Conservation (phyloP, 208 protist genomes). For the Leptomonas pyrrhocoris region DNA sequence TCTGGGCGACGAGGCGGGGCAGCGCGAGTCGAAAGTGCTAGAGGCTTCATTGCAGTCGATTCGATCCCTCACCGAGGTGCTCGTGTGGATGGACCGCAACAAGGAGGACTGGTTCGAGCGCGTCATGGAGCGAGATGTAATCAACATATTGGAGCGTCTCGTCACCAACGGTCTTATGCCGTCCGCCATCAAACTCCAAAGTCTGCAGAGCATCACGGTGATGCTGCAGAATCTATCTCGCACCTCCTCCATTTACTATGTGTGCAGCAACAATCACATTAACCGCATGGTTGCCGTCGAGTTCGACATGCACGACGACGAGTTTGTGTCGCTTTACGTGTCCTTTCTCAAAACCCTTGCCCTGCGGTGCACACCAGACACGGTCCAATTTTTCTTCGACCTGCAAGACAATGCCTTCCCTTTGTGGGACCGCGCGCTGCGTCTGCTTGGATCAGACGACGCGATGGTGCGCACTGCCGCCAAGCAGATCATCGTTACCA, state of each 20-base stretch:
- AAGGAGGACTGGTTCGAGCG: conserved; percentile 65
- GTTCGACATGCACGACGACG: conserved; percentile 80
- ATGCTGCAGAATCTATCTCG: conserved; percentile 80
- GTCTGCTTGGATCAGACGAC: conserved; percentile 60
- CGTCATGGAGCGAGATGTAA: conserved; percentile 68
- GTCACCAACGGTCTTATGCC: conserved; percentile 65
- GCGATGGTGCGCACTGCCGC: conserved; percentile 80
- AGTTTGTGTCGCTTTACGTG: conserved; percentile 78
- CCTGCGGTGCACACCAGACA: conserved; percentile 72
- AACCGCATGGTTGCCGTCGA: conserved; percentile 85
- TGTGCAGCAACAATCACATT: conserved; percentile 90
- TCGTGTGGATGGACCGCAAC: conserved; percentile 87
- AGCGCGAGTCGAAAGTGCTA: conserved; percentile 4
- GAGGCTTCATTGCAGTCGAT: conserved; percentile 39
- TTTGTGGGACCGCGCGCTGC: conserved; percentile 66
- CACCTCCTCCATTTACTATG: conserved; percentile 65
- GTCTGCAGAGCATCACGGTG: conserved; percentile 72
- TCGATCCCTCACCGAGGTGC: conserved; percentile 70
- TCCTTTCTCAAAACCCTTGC: conserved; percentile 89
- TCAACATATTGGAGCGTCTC: conserved; percentile 72
- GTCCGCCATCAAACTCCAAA: conserved; percentile 62
- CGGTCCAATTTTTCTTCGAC: conserved; percentile 89
- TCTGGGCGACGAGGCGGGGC: conserved; percentile 9
- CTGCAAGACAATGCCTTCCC: conserved; percentile 60
- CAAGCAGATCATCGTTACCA: conserved; percentile 79